These are phyloP conservation scores for Crithidia sp. DNA, from an alignment of 208 protist species.

Conservation along the genomic window DNA sequence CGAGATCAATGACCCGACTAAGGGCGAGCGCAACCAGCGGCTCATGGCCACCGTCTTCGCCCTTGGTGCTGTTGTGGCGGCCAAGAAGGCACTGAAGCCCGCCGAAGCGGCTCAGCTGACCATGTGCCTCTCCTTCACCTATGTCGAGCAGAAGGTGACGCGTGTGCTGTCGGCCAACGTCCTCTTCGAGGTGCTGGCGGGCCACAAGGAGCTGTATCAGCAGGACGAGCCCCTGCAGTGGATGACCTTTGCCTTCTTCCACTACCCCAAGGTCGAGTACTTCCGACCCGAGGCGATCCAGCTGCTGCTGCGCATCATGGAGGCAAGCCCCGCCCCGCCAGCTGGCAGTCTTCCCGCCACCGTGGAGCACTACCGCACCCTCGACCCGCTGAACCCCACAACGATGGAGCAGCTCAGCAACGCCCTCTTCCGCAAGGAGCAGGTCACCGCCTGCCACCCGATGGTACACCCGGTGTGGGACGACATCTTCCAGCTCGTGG, in stretches of 20 bases:
- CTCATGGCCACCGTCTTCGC: slow-evolving; percentile 81
- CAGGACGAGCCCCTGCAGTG: slow-evolving; percentile 69
- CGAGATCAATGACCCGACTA: slow-evolving; percentile 86
- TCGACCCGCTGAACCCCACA: slow-evolving; percentile 78
- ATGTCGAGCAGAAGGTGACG: slow-evolving; percentile 85
- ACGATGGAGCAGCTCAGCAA: slow-evolving; percentile 83
- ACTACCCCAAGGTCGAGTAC: slow-evolving; percentile 90
- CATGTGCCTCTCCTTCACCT: slow-evolving; percentile 78
- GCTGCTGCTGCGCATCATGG: slow-evolving; percentile 78
- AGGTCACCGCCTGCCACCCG: slow-evolving; percentile 80
- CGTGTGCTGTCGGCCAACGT: slow-evolving; percentile 79
- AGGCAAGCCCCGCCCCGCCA: slow-evolving; percentile 30
- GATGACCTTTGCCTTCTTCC: slow-evolving; percentile 86
- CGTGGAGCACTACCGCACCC: slow-evolving; percentile 48
- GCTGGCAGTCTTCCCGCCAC: slow-evolving; percentile 37
- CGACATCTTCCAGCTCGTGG: slow-evolving; percentile 81
- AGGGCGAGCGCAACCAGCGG: slow-evolving; percentile 88
- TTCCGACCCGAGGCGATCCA: slow-evolving; percentile 88
- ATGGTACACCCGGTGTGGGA: slow-evolving; percentile 91
- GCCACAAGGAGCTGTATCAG: slow-evolving; percentile 39
- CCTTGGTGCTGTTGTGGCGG: slow-evolving; percentile 59
- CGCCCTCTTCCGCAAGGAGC: slow-evolving; percentile 88
- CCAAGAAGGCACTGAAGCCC: slow-evolving; percentile 33
- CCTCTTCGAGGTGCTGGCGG: slow-evolving; percentile 54
- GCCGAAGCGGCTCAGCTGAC: slow-evolving; percentile 50